Conservation (phyloP, 1,284 basidiomycete genomes). For the Laetiporus sulphureus region DNA sequence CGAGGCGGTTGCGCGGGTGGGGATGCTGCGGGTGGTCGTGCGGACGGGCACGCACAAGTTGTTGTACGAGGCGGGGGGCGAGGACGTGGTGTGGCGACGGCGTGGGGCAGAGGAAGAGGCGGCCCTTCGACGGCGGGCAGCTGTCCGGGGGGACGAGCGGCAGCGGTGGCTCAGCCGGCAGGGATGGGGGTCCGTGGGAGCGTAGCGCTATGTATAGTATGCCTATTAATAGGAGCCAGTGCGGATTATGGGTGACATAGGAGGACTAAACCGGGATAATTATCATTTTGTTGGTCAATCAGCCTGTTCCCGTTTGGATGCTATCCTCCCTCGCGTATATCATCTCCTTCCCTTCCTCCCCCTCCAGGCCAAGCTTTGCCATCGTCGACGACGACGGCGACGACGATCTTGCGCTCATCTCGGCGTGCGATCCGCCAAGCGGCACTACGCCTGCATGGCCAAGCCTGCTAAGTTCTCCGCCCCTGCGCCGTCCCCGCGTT, state of each 20-base stretch:
- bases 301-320: too few species aligned
- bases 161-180: constrained; percentile 33
- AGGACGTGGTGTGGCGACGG: constrained; percentile 42
- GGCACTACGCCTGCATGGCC: constrained; percentile 19
- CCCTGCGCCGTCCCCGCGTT: not conserved
- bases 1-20: constrained; percentile 18
- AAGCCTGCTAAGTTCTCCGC: constrained; percentile 14
- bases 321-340: constrained; percentile 4
- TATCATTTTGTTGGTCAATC: constrained; percentile 8
- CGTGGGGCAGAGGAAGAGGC: constrained; percentile 31
- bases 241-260: too few species aligned
- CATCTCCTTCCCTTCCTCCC: constrained; percentile 6
- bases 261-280: too few species aligned
- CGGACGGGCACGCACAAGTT: constrained; percentile 64
- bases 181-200: constrained; percentile 5
- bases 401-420: constrained; percentile 3
- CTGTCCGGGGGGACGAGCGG: constrained; percentile 46
- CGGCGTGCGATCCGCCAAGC: constrained; percentile 16
- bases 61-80: constrained; percentile 61
- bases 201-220: constrained; percentile 1
- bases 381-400: too few species aligned
- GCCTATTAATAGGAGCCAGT: constrained; percentile 5
- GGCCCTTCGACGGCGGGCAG: constrained; percentile 37
- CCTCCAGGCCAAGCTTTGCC: constrained; percentile 10
- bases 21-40: constrained; percentile 54